Conservation (phyloP, 306 rosid genomes). For the Betula pendula region DNA sequence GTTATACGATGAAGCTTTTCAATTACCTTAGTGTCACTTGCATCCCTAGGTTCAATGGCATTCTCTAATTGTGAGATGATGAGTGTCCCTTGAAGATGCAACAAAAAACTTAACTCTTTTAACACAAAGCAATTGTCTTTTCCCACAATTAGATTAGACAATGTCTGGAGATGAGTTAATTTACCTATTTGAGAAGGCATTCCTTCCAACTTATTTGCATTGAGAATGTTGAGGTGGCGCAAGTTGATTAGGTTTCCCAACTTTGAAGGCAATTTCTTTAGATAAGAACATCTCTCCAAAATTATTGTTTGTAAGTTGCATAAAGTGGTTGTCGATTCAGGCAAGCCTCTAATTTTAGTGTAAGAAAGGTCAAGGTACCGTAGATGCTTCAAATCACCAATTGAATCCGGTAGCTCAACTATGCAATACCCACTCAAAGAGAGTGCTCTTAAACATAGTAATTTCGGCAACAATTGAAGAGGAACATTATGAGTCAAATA, state of each 20-base stretch:
- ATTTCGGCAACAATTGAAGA: not conserved
- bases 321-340: not conserved
- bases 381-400: not conserved
- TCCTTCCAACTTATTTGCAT: too few relatives aligned
- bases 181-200: not conserved
- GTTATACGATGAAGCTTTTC: too few relatives aligned
- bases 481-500: not conserved
- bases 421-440: not conserved
- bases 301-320: conserved; percentile 14
- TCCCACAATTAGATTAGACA: too few relatives aligned
- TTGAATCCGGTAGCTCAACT: not conserved
- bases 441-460: not conserved
- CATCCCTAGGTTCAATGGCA: too few relatives aligned
- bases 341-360: not conserved
- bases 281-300: not conserved
- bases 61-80: too few relatives aligned
- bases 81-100: not conserved
- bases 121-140: too few relatives aligned
- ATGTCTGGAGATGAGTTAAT: not conserved
- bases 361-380: conserved; percentile 7
- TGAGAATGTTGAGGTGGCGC: too few relatives aligned
- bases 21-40: too few relatives aligned
- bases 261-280: not conserved
- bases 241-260: not conserved
- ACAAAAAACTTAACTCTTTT: not conserved